These are phyloP conservation scores for Xylariales sp. DNA, from an alignment of 2,329 filamentous ascomycete genomes.

Conservation along the genomic window DNA sequence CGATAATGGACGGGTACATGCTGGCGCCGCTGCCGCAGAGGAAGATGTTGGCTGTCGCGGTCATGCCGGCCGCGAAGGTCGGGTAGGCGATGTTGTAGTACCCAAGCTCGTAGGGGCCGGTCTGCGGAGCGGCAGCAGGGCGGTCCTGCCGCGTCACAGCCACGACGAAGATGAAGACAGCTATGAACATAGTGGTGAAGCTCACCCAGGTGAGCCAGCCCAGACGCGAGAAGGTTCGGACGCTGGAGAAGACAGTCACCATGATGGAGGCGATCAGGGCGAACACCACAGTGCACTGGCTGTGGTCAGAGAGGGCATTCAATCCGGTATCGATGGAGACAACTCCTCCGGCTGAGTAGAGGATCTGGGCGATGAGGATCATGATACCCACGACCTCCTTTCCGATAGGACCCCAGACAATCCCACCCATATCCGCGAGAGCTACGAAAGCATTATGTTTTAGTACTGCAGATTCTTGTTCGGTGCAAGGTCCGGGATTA, in stretches of 20 bases:
- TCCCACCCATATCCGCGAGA: slow-evolving; percentile 18
- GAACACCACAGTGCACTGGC: slow-evolving; percentile 19
- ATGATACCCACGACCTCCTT: slow-evolving; percentile 18
- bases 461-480: not conserved
- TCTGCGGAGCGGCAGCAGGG: slow-evolving; percentile 51
- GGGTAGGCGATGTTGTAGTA: slow-evolving; percentile 46
- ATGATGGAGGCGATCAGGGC: slow-evolving; percentile 17
- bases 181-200: slow-evolving; percentile 43
- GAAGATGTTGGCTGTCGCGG: slow-evolving; percentile 49
- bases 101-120: slow-evolving; percentile 50
- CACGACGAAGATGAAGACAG: slow-evolving; percentile 32
- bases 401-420: slow-evolving; percentile 18
- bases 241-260: slow-evolving; percentile 15
- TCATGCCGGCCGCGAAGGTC: slow-evolving; percentile 50
- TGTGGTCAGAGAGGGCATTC: slow-evolving; percentile 21
- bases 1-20: slow-evolving; percentile 52
- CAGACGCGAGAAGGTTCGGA: slow-evolving; percentile 14
- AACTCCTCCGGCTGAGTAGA: slow-evolving; percentile 17
- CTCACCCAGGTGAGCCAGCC: slow-evolving; percentile 33
- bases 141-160: slow-evolving; percentile 44
- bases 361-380: slow-evolving; percentile 18
- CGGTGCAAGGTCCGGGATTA: not conserved
- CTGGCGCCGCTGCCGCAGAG: slow-evolving; percentile 47
- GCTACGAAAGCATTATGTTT: slow-evolving; percentile 8
- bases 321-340: slow-evolving; percentile 15